phyloP scores from a whole-genome alignment of 2,329 filamentous ascomycete genomes.

The Colletotrichum sp. region DNA sequence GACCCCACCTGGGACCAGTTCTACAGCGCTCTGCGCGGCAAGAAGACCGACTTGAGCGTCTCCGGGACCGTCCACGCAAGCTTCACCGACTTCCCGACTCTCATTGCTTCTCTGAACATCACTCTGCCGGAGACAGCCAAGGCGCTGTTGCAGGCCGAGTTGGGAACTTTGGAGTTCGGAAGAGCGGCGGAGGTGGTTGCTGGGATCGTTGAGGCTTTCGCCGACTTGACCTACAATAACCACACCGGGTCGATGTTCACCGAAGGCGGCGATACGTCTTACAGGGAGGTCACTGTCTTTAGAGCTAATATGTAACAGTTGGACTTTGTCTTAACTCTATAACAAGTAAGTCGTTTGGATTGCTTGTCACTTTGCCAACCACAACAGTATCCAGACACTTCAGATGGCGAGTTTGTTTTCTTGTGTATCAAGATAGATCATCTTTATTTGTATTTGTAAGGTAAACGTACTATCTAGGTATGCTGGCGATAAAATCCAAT shows the following conservation, averaged over 20 bases:
- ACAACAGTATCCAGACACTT: not conserved
- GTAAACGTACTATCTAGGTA: too few relatives aligned
- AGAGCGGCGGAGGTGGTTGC: not conserved
- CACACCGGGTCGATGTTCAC: not conserved
- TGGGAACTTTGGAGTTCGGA: constrained; percentile 18
- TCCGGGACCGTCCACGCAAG: constrained; percentile 32
- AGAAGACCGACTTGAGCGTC: constrained; percentile 28
- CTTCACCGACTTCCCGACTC: constrained; percentile 34
- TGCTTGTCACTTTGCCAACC: not conserved
- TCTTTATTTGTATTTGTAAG: not conserved
- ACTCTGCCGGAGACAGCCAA: constrained; percentile 19
- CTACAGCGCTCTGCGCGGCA: constrained; percentile 29
- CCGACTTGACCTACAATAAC: not conserved
- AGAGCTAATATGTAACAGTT: not conserved
- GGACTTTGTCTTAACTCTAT: not conserved
- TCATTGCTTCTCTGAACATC: constrained; percentile 28
- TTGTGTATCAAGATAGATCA: not conserved
- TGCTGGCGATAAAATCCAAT: not conserved
- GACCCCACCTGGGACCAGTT: constrained; percentile 37
- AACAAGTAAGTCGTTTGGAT: not conserved
- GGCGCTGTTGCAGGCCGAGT: not conserved
- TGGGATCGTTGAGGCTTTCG: not conserved
- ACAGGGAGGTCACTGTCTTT: not conserved
- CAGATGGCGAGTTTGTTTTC: not conserved
- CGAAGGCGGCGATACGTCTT: not conserved